Conservation (phyloP, 140 eudicot genomes). For the Anethum foeniculum region DNA sequence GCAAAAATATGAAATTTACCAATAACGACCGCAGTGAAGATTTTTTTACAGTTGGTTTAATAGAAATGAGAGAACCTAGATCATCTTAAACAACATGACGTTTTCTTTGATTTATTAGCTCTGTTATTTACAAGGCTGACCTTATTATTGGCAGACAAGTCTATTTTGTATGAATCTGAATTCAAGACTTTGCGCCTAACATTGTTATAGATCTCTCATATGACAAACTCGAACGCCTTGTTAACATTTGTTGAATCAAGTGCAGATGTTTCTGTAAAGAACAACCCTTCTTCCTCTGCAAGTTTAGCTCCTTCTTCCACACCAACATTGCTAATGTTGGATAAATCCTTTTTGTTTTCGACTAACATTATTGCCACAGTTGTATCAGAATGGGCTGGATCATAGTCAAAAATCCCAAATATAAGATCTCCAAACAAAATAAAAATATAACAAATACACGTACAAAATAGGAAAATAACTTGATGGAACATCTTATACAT, state of each 20-base stretch:
- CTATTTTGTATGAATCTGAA: slow-evolving; percentile 45
- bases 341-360: slow-evolving; percentile 44
- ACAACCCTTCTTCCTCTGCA: slow-evolving; percentile 49
- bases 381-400: slow-evolving; percentile 57
- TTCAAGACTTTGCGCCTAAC: slow-evolving; percentile 42
- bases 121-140: slow-evolving; percentile 25
- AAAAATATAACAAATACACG: background rate
- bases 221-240: slow-evolving; percentile 40
- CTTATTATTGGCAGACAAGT: slow-evolving; percentile 30
- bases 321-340: slow-evolving; percentile 36
- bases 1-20: background rate
- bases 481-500: background rate
- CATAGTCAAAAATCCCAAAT: background rate
- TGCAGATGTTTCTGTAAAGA: slow-evolving; percentile 57
- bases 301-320: slow-evolving; percentile 44
- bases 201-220: slow-evolving; percentile 43
- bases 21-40: background rate
- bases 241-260: slow-evolving; percentile 48
- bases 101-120: slow-evolving; percentile 28
- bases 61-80: background rate
- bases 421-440: background rate
- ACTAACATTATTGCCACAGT: slow-evolving; percentile 44
- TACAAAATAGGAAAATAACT: background rate
- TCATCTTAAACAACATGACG: slow-evolving; percentile 35
- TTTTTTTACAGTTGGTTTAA: background rate